Conservation (phyloP, 306 rosid genomes). For the Spatholobus suberectus region DNA sequence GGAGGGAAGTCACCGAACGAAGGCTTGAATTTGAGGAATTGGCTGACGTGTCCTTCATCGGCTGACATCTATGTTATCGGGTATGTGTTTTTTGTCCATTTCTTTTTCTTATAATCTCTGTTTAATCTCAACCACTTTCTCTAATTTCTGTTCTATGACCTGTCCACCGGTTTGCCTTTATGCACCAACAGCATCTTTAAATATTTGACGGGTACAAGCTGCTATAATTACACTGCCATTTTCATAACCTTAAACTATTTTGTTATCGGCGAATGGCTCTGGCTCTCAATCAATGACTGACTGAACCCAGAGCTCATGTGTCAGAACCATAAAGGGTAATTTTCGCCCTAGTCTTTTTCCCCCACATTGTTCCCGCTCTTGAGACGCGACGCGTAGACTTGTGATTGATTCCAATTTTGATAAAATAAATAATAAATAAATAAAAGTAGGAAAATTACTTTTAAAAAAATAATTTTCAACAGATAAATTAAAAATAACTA, state of each 20-base stretch:
- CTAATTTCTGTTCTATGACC: neutral
- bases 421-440: no score
- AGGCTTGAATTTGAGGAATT: slow-evolving; percentile 65
- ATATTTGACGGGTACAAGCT: neutral
- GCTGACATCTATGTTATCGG: slow-evolving; percentile 84
- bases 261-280: neutral
- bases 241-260: neutral
- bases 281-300: neutral
- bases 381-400: no score
- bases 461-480: neutral
- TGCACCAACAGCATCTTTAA: neutral
- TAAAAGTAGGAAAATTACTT: no score
- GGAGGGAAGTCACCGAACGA: slow-evolving; percentile 89
- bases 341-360: neutral
- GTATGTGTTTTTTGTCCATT: slow-evolving; percentile 40
- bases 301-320: neutral
- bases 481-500: neutral
- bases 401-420: no score
- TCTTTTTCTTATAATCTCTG: neutral
- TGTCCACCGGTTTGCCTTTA: slow-evolving; percentile 7
- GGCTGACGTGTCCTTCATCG: slow-evolving; percentile 71
- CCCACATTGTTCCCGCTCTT: no score
- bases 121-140: neutral
- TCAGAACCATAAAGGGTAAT: neutral
- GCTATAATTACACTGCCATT: slow-evolving; percentile 19